Base-by-base conservation (phyloP, 805 yeast genomes). In the Zygotorulaspora florentina region DNA sequence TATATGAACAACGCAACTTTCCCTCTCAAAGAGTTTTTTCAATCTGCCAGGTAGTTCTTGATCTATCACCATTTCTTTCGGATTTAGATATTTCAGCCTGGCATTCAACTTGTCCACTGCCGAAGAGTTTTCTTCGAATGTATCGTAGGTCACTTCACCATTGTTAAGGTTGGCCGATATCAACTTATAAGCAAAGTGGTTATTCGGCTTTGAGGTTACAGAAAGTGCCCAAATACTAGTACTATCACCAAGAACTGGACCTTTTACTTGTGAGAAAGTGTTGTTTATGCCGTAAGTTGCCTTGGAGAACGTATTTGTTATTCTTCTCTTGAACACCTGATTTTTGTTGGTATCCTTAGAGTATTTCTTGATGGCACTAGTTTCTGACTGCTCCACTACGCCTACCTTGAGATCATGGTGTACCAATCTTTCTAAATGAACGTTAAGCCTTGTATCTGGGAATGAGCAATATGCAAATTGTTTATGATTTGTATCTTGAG, bases 401-500 rank as follows among this genome's bases (percentile, higher is more conserved):
- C 95, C 98, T 3, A 93, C 87, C 60, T 85, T 90, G 48, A 79
- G 68, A 0, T 96, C 96, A 44, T 71, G 71, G 33, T 75, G 77
- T 3, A 93, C 71, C 13, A 91, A 67, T 48, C 91, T 72, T 61
- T 85, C 85, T 30, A 90, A 67, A 62, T 91, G 91, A 26, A 85
- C 73, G 53, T 85, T 85, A 11, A 93, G 69, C 47, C 93, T 69
- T 25, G 71, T 77, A 42, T 84, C 85, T 1, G 97, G 98, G 28
- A 93, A 85, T 7, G 93, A 82, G 50, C 95, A 85, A 57, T 87
- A 85, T 0, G 96, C 91, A 56, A 87, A 82, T 45, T 76, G 74
- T 40, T 75, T 76, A 56, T 75, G 78, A 13, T 72, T 57, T 23
- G 59, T 53, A 46, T 84, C 85, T 0, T 69, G 69, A 2, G 74